Percentiles rank a stretch among this genome's conserved stretches.
These are phyloP conservation scores for Dryas octopetala DNA, from an alignment of 306 rosid genomes.

Conservation along the genomic window DNA sequence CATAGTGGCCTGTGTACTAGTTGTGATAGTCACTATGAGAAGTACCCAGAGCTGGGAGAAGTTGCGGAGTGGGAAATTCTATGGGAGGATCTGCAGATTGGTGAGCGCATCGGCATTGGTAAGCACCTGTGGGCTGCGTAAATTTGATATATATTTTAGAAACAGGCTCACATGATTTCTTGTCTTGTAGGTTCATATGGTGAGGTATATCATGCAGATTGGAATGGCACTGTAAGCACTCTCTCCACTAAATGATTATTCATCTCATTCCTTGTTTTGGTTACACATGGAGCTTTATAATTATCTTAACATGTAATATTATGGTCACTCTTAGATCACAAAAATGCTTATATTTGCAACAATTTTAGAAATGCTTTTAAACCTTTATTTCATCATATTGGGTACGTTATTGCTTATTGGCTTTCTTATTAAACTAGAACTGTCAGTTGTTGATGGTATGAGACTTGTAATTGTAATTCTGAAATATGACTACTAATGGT, in stretches of 20 bases:
- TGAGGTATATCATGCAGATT: slow-evolving; percentile 87
- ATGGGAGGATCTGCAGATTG: slow-evolving; percentile 96
- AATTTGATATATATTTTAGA: not conserved
- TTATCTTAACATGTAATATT: not conserved
- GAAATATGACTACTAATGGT: not conserved
- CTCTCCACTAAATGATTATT: slow-evolving; percentile 6
- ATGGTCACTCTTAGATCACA: slow-evolving; percentile 7
- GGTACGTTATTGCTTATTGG: not conserved
- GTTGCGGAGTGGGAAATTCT: slow-evolving; percentile 84
- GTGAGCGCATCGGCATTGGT: slow-evolving; percentile 99
- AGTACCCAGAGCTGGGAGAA: slow-evolving; percentile 62
- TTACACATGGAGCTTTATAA: not conserved
- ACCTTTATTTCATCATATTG: not conserved
- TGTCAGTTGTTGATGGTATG: slow-evolving; percentile 1
- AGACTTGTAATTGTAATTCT: slow-evolving; percentile 2
- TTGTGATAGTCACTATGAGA: slow-evolving; percentile 45
- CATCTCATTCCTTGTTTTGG: not conserved
- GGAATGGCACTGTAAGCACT: slow-evolving; percentile 93
- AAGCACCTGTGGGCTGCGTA: slow-evolving; percentile 28
- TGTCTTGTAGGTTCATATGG: slow-evolving; percentile 65
- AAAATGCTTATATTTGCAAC: slow-evolving; percentile 17
- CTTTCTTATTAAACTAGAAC: not conserved
- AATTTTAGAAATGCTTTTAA: not conserved
- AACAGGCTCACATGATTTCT: slow-evolving; percentile 11
- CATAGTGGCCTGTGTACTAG: slow-evolving; percentile 31